These are phyloP conservation scores for Setaria italica DNA, from an alignment of 202 grass and related monocot species.

Conservation along the genomic window DNA sequence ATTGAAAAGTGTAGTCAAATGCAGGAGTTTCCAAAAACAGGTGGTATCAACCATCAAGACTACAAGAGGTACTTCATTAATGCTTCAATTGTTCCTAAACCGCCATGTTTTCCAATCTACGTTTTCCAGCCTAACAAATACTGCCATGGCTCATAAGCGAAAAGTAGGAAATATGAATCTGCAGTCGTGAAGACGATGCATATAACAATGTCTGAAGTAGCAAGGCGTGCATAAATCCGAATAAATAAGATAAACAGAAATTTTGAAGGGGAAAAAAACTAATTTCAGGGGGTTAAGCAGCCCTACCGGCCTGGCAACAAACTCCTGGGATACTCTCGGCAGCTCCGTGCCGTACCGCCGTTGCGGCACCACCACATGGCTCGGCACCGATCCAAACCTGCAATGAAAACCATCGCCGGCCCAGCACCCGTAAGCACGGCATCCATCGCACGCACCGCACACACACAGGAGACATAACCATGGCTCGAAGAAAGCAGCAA, in stretches of 20 bases:
- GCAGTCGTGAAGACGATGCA: background rate
- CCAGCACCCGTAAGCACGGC: slow-evolving; percentile 13
- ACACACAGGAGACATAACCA: background rate
- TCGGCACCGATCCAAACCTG: slow-evolving; percentile 78
- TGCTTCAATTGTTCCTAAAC: slow-evolving; percentile 5
- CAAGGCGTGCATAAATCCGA: background rate
- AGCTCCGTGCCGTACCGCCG: slow-evolving; percentile 62
- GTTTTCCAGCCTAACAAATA: background rate
- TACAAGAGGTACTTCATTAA: background rate
- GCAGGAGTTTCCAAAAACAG: background rate
- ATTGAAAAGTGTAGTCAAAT: background rate
- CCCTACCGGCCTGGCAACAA: slow-evolving; percentile 72
- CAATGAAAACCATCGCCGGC: background rate
- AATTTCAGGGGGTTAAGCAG: background rate
- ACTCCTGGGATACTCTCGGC: slow-evolving; percentile 66
- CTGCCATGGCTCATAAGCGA: background rate
- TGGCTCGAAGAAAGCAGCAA: slow-evolving; percentile 11
- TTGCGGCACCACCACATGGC: slow-evolving; percentile 54
- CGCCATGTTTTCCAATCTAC: too few species aligned
- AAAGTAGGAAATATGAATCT: background rate
- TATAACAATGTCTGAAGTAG: background rate
- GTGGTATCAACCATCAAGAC: background rate
- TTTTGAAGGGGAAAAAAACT: background rate
- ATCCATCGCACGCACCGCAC: background rate
- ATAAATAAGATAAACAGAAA: background rate